These are phyloP conservation scores for Fusarium siculi DNA, from an alignment of 2,329 filamentous ascomycete species.

Conservation along the genomic window DNA sequence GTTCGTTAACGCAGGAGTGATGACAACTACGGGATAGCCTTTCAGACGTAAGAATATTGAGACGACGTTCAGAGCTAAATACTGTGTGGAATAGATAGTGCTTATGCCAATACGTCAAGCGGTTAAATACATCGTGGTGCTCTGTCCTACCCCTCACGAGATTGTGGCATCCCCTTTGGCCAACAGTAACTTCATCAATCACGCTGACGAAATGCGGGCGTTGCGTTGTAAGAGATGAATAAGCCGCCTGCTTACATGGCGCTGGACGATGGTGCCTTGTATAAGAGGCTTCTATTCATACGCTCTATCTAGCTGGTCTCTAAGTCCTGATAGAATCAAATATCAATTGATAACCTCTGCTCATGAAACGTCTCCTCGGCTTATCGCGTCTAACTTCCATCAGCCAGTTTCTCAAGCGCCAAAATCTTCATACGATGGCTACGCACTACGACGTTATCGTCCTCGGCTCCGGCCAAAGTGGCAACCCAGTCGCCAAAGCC, in stretches of 20 bases:
- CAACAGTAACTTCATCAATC: conserved; percentile 14
- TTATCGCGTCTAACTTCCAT: not conserved
- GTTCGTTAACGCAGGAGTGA: conserved; percentile 25
- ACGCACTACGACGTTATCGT: conserved; percentile 51
- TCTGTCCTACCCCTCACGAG: conserved; percentile 39
- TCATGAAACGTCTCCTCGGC: conserved; percentile 20
- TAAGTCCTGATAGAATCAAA: not conserved
- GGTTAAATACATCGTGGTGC: conserved; percentile 13
- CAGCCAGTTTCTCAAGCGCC: not conserved
- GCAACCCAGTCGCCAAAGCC: conserved; percentile 60
- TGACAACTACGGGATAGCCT: not conserved
- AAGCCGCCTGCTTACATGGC: conserved; percentile 29
- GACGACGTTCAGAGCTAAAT: not conserved
- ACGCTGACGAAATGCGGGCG: conserved; percentile 36
- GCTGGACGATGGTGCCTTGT: not conserved
- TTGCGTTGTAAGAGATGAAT: conserved; percentile 21
- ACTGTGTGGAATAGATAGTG: not conserved
- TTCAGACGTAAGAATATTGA: not conserved
- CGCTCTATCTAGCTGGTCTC: not conserved
- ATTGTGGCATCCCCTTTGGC: conserved; percentile 5
- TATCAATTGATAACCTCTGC: not conserved
- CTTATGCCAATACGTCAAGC: conserved; percentile 3
- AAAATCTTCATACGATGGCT: conserved; percentile 25
- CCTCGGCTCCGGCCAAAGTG: conserved; percentile 64
- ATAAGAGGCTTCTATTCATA: not conserved